These are phyloP conservation scores for Pseudohyphozyma bogoriensis DNA, from an alignment of 768 basidiomycete genomes.

Conservation along the genomic window DNA sequence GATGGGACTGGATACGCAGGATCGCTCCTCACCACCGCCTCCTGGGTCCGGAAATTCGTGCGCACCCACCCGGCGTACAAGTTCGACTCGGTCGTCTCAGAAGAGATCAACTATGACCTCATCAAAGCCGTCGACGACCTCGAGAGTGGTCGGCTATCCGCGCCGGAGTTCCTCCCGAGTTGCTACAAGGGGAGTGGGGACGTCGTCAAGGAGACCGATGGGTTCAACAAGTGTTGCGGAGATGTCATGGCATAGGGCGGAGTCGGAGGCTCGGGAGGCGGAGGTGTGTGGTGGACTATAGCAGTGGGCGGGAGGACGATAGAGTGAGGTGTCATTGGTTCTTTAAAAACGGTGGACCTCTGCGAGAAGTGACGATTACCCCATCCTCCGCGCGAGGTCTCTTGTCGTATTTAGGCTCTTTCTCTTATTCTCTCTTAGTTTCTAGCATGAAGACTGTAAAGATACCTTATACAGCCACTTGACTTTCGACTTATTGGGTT, in stretches of 20 bases:
- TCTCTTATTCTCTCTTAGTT: too few relatives aligned
- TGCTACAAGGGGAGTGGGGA: conserved; percentile 42
- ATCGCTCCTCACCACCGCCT: conserved; percentile 69
- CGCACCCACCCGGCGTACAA: conserved; percentile 82
- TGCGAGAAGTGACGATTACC: too few relatives aligned
- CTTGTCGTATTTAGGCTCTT: too few relatives aligned
- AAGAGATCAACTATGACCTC: conserved; percentile 90
- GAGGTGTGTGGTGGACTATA: too few relatives aligned
- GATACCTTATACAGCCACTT: too few relatives aligned
- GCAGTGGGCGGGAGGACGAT: too few relatives aligned
- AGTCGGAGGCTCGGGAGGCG: too few relatives aligned
- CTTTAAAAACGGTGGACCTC: too few relatives aligned
- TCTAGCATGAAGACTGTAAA: too few relatives aligned
- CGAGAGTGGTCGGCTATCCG: conserved; percentile 45
- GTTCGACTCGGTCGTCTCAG: conserved; percentile 79
- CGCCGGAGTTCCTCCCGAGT: conserved; percentile 49
- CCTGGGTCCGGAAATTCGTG: conserved; percentile 89
- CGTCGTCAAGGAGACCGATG: neutral
- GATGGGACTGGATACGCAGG: conserved; percentile 35
- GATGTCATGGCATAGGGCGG: neutral
- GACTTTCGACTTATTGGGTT: too few relatives aligned
- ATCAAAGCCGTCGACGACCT: conserved; percentile 81
- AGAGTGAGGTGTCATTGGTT: too few relatives aligned
- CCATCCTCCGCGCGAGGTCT: too few relatives aligned
- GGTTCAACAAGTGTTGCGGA: conserved; percentile 8